Evolutionary conservation across 352 stramenopile species (phyloP).

Genomic region (Globisporangium takayamanum): DNA sequence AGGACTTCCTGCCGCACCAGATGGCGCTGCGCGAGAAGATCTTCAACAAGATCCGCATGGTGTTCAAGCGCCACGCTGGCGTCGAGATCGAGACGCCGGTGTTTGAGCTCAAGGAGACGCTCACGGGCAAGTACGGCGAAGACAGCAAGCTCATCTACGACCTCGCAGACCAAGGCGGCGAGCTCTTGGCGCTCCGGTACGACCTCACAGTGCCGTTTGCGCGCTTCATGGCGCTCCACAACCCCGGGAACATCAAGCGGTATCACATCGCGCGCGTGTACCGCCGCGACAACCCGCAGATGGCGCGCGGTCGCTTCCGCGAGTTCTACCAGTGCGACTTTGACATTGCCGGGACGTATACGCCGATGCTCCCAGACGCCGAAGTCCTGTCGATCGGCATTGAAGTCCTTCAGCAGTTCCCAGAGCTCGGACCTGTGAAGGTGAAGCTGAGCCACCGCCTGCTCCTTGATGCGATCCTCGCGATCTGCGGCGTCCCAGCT

Average conservation of each 20-base stretch:
- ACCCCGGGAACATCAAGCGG: slow-evolving; percentile 97
- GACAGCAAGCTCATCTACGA: slow-evolving; percentile 99
- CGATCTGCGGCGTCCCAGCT: slow-evolving; percentile 94
- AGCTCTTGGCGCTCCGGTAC: slow-evolving; percentile 93
- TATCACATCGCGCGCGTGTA: slow-evolving; percentile 98
- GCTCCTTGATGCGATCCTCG: slow-evolving; percentile 96
- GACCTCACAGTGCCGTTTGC: slow-evolving; percentile 98
- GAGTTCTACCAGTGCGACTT: slow-evolving; percentile 99
- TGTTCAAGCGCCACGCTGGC: slow-evolving; percentile 97
- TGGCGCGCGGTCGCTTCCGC: slow-evolving; percentile 93
- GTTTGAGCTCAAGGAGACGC: slow-evolving; percentile 98
- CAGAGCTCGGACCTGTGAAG: slow-evolving; percentile 87
- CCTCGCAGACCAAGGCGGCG: slow-evolving; percentile 96
- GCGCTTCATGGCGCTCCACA: slow-evolving; percentile 96
- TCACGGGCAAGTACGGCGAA: slow-evolving; percentile 99
- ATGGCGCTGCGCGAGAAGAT: slow-evolving; percentile 96
- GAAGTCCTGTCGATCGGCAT: slow-evolving; percentile 95
- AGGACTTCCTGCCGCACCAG: slow-evolving; percentile 95
- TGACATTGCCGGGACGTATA: slow-evolving; percentile 95
- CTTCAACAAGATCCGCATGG: slow-evolving; percentile 95
- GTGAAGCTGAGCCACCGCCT: slow-evolving; percentile 98
- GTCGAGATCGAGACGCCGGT: slow-evolving; percentile 98
- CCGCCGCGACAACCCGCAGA: slow-evolving; percentile 92
- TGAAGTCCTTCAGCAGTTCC: slow-evolving; percentile 87
- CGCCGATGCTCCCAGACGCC: slow-evolving; percentile 94